Evolutionary conservation across 83 land plant genomes (phyloP), one percentile per base, ranked within the genome.

Genomic region (Picea abies): DNA sequence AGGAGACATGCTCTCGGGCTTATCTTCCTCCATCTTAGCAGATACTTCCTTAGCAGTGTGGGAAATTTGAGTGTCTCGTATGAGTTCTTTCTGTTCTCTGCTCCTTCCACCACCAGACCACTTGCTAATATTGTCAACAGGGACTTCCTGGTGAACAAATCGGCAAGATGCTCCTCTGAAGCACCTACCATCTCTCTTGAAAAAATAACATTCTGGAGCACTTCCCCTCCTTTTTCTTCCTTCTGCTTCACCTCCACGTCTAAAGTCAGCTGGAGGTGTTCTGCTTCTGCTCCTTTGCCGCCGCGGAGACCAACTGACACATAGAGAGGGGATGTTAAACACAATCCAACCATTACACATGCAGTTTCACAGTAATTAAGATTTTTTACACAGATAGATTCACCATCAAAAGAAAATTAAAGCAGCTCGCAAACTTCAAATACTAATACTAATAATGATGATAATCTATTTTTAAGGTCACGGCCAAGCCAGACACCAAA

Each of bases 131-230:
- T 73, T 73, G 19, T 85, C 90, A 69, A n/a, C 22, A 23, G 80
- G n/a, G 0, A 60, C 63, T 56, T 60, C 80, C 4, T 64, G 87
- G 83, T 94, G 96, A 29, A 85, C 16, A 86, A 76, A 94, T 1
- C 90, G 86, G 83, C 96, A 94, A 17, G 89, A 84, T 32, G 93
- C 84, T 49, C 96, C 96, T 80, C 91, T 89, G 26, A 84, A 83
- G 79, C 96, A 94, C 82, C 89, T 82, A 22, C 94, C 94, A 14
- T 32, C 63, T 82, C 84, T 71, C 14, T 73, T 79, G 70, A 84
- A 94, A 77, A 85, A 80, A 75, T 86, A 84, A 78, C 96, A 94
- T 10, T 73, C 84, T 19, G 35, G 63, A 32, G 64, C 81, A 71
- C 79, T 76, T 64, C 84, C 83, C 23, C 84, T 87, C 16, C 84